Conservation (phyloP, 139 green algal genomes). For the Desmodesmus armatus region DNA sequence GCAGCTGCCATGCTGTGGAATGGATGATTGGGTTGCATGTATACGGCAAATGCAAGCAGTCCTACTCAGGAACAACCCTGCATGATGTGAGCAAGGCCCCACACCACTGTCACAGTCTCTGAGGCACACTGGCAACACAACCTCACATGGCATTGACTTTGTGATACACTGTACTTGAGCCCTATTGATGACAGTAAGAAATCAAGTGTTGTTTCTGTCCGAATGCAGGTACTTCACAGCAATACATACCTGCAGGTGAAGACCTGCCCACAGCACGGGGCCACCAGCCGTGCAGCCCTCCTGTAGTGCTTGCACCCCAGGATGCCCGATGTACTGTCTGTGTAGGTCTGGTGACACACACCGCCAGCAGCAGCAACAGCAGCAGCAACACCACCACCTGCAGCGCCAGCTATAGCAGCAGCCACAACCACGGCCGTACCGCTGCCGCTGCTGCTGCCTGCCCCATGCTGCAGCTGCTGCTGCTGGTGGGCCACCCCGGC, state of each 20-base stretch:
- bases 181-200: too few relatives aligned
- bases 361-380: conserved; percentile 11
- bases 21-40: too few relatives aligned
- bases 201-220: too few relatives aligned
- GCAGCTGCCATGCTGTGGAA: too few relatives aligned
- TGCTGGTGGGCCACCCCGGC: conserved; percentile 1
- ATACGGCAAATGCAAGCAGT: too few relatives aligned
- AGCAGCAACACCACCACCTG: background rate
- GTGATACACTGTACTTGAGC: too few relatives aligned
- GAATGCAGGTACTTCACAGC: too few relatives aligned
- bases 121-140: too few relatives aligned
- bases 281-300: conserved; percentile 80
- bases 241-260: conserved; percentile 86
- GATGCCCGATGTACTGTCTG: conserved; percentile 52
- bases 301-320: conserved; percentile 84
- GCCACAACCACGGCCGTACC: background rate
- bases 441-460: conserved; percentile 11
- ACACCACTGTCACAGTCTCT: too few relatives aligned
- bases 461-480: conserved; percentile 30
- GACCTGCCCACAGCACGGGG: conserved; percentile 88
- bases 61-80: too few relatives aligned
- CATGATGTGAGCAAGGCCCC: too few relatives aligned
- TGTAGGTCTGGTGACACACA: conserved; percentile 49
- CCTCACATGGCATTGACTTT: background rate
- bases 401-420: background rate